These are phyloP conservation scores for Bipolaris gigantea DNA, from an alignment of 2,329 filamentous ascomycete genomes.

Conservation along the genomic window DNA sequence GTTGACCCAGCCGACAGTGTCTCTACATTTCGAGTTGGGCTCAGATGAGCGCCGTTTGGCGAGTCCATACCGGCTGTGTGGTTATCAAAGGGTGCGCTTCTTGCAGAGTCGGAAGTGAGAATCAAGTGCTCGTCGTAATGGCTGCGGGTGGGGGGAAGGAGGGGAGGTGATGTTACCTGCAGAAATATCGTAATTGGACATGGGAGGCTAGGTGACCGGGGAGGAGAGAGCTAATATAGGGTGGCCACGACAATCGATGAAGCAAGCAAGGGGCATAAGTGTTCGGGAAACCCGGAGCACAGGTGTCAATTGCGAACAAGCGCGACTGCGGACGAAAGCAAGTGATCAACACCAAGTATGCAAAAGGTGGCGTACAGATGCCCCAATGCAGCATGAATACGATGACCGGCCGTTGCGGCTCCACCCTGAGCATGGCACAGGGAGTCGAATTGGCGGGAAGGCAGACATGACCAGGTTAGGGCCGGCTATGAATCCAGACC, in stretches of 20 bases:
- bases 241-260: constrained; percentile 1
- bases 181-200: constrained; percentile 17
- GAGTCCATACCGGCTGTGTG: constrained; percentile 21
- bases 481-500: constrained; percentile 3
- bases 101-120: constrained; percentile 2
- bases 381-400: constrained; percentile 9
- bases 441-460: constrained; percentile 19
- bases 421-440: constrained; percentile 20
- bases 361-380: constrained; percentile 18
- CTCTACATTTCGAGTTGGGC: constrained; percentile 25
- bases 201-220: constrained; percentile 6
- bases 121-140: constrained; percentile 11
- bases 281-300: constrained; percentile 19
- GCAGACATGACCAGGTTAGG: constrained; percentile 16
- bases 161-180: background rate
- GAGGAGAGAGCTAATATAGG: constrained; percentile 11
- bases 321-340: constrained; percentile 29
- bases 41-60: constrained; percentile 24
- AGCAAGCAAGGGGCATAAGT: constrained; percentile 12
- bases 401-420: constrained; percentile 30
- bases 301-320: constrained; percentile 16
- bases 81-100: constrained; percentile 14
- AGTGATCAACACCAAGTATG: constrained; percentile 22
- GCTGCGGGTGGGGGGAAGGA: background rate
- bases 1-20: constrained; percentile 32